Base-by-base conservation (phyloP, 2,329 filamentous ascomycete genomes). In the Didymella segeticola region DNA sequence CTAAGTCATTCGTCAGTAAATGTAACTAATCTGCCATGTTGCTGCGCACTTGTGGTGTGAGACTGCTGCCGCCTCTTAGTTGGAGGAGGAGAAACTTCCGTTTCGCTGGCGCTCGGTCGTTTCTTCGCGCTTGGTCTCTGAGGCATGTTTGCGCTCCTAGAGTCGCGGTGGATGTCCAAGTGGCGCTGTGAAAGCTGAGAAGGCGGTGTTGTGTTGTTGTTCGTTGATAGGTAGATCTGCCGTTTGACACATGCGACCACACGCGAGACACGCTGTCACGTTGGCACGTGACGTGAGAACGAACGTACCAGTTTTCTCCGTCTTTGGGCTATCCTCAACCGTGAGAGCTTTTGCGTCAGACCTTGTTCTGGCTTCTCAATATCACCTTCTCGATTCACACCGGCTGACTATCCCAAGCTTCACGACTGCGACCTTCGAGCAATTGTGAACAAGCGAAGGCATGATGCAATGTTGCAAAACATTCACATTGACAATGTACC, bases 21-120 rank as follows among this genome's bases (percentile, higher is more conserved):
- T n/a, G n/a, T n/a, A 15, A 1, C 23, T 14, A 5, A 8, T 23
- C 34, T 25, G 11, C 6, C 14, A 15, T 12, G 29, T 12, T 20
- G 29, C 29, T 72, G 64, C 61, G 82, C 57, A 84, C 82, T 83
- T 27, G 80, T 86, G 4, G 82, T 81, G 5, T 79, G 80, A 3
- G 82, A 79, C 47, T 80, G 78, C 43, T 82, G 76, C 64, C 81
- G 83, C 31, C 83, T 77, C 69, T 83, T 86, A 12, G 80, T 63
- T 19, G 82, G 79, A 43, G 84, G 84, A 37, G 85, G 85, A 48
- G 84, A 86, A 37, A 86, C 79, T 43, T 78, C 72, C 47, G 75
- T 69, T 51, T 77, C 72, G 56, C 71, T 68, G 7, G 75, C 73
- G 45, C 64, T 72, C 14, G 68, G 60, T 27, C 78, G 70, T 61